Evolutionary conservation across 306 rosid species (phyloP), one percentile per base, ranked within the genome.

Genomic region (Purshia tridentata): DNA sequence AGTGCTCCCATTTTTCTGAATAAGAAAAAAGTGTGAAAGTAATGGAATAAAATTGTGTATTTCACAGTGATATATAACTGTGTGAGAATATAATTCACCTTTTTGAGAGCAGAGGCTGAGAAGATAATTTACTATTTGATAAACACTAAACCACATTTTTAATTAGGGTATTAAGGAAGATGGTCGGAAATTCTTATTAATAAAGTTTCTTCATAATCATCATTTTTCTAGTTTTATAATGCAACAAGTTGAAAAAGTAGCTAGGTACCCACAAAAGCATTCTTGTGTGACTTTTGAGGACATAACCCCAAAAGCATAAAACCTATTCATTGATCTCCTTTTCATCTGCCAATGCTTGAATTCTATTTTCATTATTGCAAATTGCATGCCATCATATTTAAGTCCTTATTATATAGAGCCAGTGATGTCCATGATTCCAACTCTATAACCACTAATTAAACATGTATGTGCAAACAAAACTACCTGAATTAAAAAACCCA

Each of bases 261-360:
- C 20, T 3, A 22, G 20, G 13, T 3, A 22, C 8, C 55, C 18
- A 35, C 45, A 35, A 59, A 35, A 22, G 42, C 70, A 65, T 46
- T 65, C 3, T 65, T 46, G 70, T 45, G 69, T 65, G 40, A 50
- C 42, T 65, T 65, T 65, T 20, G 55, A 65, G 40, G 70, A 65
- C 55, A 65, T 20, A 48, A 37, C 45, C 41, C 54, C 23, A 67
- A 49, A 49, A 14, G 59, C 72, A 67, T 29, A 15, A 67, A 48
- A 15, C 45, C 6, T 67, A 49, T n/a, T 16, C 9, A 20, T 56
- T 56, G 13, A 55, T 55, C 23, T 15, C 16, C 58, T 67, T 67
- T 67, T 67, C 23, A 67, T 67, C 29, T 14, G 14, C 46, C 47
- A 49, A 29, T 47, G 56, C 22, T 47, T 13, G 44, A 22, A 66